A percentile compares a stretch with the other conserved stretches of the same genome.
These are phyloP conservation scores for Symbiodinium natans DNA, from an alignment of 73 alveolate genomes.

Conservation along the genomic window DNA sequence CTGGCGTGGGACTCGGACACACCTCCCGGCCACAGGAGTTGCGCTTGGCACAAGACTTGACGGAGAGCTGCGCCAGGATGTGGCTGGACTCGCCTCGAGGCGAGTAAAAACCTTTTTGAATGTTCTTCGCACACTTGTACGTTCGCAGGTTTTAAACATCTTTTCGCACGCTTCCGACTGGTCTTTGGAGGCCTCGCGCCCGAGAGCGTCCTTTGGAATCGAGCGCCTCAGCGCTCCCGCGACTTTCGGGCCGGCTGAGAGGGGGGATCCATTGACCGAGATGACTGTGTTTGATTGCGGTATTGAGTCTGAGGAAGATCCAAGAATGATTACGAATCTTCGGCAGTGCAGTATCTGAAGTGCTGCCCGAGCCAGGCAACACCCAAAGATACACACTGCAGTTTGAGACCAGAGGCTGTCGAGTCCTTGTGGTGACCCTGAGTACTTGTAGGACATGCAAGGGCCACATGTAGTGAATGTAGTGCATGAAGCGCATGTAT, in stretches of 20 bases:
- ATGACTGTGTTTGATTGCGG: neutral
- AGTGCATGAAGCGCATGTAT: neutral
- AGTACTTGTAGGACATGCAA: no score
- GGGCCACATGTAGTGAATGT: no score
- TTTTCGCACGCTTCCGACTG: no score
- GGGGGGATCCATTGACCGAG: neutral
- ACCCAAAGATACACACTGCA: neutral
- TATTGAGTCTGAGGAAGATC: no score
- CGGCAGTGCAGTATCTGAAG: no score
- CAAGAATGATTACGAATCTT: no score
- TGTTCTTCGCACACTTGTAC: no score
- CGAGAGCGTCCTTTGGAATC: neutral
- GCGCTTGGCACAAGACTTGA: neutral
- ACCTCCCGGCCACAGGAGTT: neutral
- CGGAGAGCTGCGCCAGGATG: neutral
- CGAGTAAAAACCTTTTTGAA: no score
- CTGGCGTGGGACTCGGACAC: no score
- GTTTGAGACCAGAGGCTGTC: constrained; percentile 11
- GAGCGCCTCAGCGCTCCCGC: neutral
- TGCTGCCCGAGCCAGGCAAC: neutral
- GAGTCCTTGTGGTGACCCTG: neutral
- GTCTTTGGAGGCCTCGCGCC: neutral
- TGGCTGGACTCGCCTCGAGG: neutral
- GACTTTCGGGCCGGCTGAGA: neutral
- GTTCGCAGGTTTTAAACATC: no score